These are phyloP conservation scores for Gaertneriomyces sp. DNA, from an alignment of 192 early-diverging fungal genomes.

Conservation along the genomic window DNA sequence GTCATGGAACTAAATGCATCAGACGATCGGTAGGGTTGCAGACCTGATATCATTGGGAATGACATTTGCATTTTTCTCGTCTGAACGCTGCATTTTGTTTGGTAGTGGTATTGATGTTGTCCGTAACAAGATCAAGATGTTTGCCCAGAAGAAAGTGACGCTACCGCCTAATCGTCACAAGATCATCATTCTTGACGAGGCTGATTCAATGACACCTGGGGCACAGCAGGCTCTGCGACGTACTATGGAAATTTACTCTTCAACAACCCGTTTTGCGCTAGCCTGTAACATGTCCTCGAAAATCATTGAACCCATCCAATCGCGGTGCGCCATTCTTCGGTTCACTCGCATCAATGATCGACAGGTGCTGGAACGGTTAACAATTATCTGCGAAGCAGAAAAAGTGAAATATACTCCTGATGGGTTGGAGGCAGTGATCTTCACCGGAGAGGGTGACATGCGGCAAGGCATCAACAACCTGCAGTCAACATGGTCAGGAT, in stretches of 20 bases:
- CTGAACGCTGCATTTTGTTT: not conserved
- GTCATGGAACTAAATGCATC: conserved; percentile 98
- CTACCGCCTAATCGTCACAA: conserved; percentile 71
- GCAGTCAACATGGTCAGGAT: conserved; percentile 85
- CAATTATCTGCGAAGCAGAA: conserved; percentile 80
- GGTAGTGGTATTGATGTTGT: conserved; percentile 91
- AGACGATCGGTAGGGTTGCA: conserved; percentile 74
- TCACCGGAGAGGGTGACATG: conserved; percentile 98
- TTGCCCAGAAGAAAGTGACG: conserved; percentile 98
- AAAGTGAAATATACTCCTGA: conserved; percentile 80
- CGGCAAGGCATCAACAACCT: conserved; percentile 97
- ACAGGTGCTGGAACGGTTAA: conserved; percentile 75
- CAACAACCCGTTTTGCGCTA: conserved; percentile 91
- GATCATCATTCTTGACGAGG: conserved; percentile 92
- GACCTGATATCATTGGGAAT: not conserved
- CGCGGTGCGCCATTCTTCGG: conserved; percentile 87
- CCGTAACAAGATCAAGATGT: conserved; percentile 93
- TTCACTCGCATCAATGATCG: conserved; percentile 75
- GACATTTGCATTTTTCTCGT: not conserved
- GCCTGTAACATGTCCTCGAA: conserved; percentile 96
- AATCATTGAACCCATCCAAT: conserved; percentile 98
- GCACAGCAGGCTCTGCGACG: conserved; percentile 96
- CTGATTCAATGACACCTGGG: conserved; percentile 95
- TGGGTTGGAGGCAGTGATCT: conserved; percentile 90
- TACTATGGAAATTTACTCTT: conserved; percentile 97